Evolutionary conservation across 805 yeast genomes (phyloP).

Genomic region (Saccharomycopsis capsularis): DNA sequence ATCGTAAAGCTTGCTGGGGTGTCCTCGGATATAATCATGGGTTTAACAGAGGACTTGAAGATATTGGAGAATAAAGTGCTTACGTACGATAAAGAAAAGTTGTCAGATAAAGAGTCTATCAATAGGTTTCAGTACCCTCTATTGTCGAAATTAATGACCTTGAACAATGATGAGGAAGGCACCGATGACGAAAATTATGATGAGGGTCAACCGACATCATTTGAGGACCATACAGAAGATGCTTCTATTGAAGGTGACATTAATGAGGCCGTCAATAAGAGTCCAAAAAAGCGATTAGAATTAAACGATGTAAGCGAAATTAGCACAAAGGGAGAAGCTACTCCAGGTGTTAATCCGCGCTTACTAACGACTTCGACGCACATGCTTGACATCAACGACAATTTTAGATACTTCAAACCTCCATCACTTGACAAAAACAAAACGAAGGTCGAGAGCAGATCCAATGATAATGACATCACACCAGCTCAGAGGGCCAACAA

Average conservation of each 20-base stretch:
- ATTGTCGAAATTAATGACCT: constrained; percentile 10
- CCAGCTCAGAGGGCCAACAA: too few species aligned
- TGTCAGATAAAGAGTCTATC: constrained; percentile 8
- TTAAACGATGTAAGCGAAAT: neutral
- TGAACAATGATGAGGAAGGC: constrained; percentile 4
- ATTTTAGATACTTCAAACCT: neutral
- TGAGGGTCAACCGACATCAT: too few species aligned
- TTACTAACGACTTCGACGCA: neutral
- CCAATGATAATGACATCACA: too few species aligned
- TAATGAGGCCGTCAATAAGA: too few species aligned
- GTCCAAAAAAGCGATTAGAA: neutral
- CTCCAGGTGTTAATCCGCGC: too few species aligned
- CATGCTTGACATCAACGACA: neutral
- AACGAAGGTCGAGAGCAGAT: too few species aligned
- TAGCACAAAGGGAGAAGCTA: neutral
- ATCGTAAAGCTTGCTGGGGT: neutral
- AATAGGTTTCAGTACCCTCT: constrained; percentile 19
- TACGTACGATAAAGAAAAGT: constrained; percentile 8
- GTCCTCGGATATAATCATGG: constrained; percentile 2
- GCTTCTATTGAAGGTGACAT: too few species aligned
- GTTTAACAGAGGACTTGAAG: constrained; percentile 7
- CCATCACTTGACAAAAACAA: neutral
- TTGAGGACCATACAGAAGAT: neutral
- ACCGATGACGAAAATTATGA: neutral
- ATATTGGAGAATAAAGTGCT: constrained; percentile 8